These are phyloP conservation scores for Phytophthora cactorum DNA, from an alignment of 352 stramenopile species.

Conservation along the genomic window DNA sequence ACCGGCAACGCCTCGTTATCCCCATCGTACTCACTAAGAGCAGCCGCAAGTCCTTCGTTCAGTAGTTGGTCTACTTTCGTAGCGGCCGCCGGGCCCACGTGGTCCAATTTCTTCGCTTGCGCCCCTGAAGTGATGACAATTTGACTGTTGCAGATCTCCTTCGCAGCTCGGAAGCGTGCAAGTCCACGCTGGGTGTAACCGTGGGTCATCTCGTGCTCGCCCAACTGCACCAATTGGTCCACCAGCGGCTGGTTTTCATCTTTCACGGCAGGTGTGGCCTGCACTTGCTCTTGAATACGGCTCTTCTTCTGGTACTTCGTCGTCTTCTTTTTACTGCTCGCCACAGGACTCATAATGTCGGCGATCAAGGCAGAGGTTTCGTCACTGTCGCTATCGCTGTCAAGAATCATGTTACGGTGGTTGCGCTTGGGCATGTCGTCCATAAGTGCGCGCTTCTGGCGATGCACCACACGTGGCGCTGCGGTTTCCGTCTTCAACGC, in stretches of 20 bases:
- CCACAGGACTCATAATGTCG: conserved; percentile 28
- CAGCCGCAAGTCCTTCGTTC: conserved; percentile 49
- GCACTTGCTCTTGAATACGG: conserved; percentile 51
- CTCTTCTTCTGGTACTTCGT: conserved; percentile 39
- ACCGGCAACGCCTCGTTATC: conserved; percentile 27
- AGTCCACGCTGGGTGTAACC: conserved; percentile 60
- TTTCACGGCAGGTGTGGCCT: conserved; percentile 36
- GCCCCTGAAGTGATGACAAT: conserved; percentile 64
- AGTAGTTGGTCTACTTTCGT: conserved; percentile 70
- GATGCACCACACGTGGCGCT: conserved; percentile 9
- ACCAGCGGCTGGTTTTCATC: conserved; percentile 69
- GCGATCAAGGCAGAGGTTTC: not conserved
- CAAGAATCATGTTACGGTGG: conserved; percentile 15
- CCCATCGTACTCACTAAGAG: conserved; percentile 58
- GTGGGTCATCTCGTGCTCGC: conserved; percentile 57
- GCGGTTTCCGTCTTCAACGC: not conserved
- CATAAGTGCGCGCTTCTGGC: conserved; percentile 28
- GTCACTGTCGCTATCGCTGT: conserved; percentile 9
- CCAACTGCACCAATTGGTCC: conserved; percentile 61
- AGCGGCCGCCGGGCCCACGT: conserved; percentile 51
- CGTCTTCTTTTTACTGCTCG: conserved; percentile 40
- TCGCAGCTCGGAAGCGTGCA: conserved; percentile 64
- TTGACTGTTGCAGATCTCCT: conserved; percentile 47
- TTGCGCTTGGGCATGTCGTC: conserved; percentile 35
- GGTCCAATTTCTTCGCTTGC: conserved; percentile 57